Percentiles rank a stretch among this genome's conserved stretches.
Evolutionary conservation across 768 basidiomycete species (phyloP).

Genomic region (Multifurca ochricompacta): DNA sequence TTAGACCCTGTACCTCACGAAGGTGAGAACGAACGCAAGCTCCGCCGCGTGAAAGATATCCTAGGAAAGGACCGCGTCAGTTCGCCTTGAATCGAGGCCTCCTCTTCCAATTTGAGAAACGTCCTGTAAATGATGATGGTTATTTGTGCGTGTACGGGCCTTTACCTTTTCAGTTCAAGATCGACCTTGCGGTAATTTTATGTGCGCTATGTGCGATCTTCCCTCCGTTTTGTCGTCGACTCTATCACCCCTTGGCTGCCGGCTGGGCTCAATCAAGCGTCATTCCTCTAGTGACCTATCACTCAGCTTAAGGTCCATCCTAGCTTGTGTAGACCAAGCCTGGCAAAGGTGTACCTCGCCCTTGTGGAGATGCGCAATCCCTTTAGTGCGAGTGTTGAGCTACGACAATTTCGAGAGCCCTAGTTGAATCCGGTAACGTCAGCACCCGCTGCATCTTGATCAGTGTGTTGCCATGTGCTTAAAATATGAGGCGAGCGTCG

Average conservation of each 20-base stretch:
- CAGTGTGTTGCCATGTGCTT: constrained; percentile 37
- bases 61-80: constrained; percentile 35
- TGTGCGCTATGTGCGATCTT: no score
- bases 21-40: constrained; percentile 68
- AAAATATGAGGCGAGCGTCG: no score
- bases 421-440: not conserved
- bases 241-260: not conserved
- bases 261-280: no score
- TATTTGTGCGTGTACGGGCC: not conserved
- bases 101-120: not conserved
- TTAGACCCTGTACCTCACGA: constrained; percentile 48
- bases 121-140: not conserved
- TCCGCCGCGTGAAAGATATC: constrained; percentile 75
- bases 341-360: no score
- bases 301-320: no score
- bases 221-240: no score
- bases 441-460: constrained; percentile 25
- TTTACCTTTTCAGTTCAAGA: not conserved
- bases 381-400: no score
- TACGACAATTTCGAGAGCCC: not conserved
- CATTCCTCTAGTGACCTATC: no score
- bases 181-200: not conserved
- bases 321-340: no score
- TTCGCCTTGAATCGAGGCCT: not conserved
- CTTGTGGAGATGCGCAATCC: no score